Evolutionary conservation across 805 yeast genomes (phyloP), one percentile per base, ranked within the genome.

Genomic region (Yarrowia alimentaria): DNA sequence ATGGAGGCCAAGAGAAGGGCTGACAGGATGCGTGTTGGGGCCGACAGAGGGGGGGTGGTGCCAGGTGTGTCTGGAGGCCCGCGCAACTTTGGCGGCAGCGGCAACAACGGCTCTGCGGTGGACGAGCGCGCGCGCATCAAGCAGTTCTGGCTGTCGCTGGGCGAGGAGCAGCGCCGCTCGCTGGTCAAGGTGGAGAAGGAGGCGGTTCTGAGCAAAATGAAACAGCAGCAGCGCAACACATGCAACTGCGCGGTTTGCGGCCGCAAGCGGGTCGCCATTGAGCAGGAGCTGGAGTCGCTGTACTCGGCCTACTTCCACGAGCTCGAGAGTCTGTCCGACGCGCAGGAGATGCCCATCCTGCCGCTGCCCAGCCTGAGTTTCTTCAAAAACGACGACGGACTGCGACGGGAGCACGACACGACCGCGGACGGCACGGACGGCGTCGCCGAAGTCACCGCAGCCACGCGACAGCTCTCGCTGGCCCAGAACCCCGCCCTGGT

Each of bases 221-320:
- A 75, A 54, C 79, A 75, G 54, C 80, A 79, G 60, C 82, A 79
- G 60, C 71, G 73, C 55, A 68, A 71, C 19, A 64, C 65, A 20
- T 89, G 96, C 63, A 74, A 78, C 53, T 90, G 96, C 63, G 69
- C 80, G 4, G 79, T 79, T 14, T 90, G 96, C 68, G 91, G 90
- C 2, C 76, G 85, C 37, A 81, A 84, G 57, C 79, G 82, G 59
- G 66, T 71, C 45, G 79, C 86, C 12, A 76, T 87, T 56, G 93
- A 85, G 61, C 80, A 78, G 57, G 95, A 86, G 62, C 73, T 89
- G 60, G 88, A 81, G 58, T 77, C 76, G 51, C 75, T 86, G 6
- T 87, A 85, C 61, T 83, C 83, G 55, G 78, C 79, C 13, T 80
- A 82, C 59, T 81, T 80, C 55, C 80, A 77, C 29, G 78, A 70